These are phyloP conservation scores for Apiotrichum sp. DNA, from an alignment of 1,284 basidiomycete species.

Conservation along the genomic window DNA sequence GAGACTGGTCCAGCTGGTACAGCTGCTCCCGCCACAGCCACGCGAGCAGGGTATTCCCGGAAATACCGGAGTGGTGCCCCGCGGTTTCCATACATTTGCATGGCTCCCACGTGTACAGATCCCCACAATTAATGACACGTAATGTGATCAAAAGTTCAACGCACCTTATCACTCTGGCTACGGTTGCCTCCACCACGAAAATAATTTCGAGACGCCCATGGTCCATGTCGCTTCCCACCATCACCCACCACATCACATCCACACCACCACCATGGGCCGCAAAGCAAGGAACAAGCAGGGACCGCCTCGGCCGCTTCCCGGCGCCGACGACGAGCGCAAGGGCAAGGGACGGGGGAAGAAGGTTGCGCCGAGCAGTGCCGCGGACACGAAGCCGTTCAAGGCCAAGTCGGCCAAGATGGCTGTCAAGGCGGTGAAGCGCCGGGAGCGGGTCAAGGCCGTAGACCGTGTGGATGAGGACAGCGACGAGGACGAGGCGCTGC, in stretches of 20 bases:
- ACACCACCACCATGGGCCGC: slow-evolving; percentile 61
- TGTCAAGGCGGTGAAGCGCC: slow-evolving; percentile 25
- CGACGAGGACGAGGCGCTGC: slow-evolving; percentile 41
- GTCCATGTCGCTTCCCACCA: no score
- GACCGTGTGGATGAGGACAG: slow-evolving; percentile 40
- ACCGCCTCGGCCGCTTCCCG: slow-evolving; percentile 59
- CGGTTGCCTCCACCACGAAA: not conserved
- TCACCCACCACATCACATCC: not conserved
- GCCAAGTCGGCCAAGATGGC: slow-evolving; percentile 12
- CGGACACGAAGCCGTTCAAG: slow-evolving; percentile 25
- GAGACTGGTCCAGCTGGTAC: no score
- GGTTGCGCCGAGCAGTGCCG: slow-evolving; percentile 10
- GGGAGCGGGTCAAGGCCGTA: slow-evolving; percentile 29
- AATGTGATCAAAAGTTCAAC: no score
- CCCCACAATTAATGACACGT: no score
- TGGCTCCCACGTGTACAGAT: no score
- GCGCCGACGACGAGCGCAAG: slow-evolving; percentile 27
- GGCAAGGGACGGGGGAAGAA: slow-evolving; percentile 24
- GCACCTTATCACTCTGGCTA: no score
- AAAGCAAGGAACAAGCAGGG: slow-evolving; percentile 86
- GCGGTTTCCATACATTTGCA: no score
- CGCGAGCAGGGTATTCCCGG: no score
- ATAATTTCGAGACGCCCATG: not conserved
- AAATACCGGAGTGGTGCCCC: no score
- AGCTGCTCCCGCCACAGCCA: no score